Conservation (phyloP, 495 filamentous ascomycete genomes). For the Neohortaea acidophila region DNA sequence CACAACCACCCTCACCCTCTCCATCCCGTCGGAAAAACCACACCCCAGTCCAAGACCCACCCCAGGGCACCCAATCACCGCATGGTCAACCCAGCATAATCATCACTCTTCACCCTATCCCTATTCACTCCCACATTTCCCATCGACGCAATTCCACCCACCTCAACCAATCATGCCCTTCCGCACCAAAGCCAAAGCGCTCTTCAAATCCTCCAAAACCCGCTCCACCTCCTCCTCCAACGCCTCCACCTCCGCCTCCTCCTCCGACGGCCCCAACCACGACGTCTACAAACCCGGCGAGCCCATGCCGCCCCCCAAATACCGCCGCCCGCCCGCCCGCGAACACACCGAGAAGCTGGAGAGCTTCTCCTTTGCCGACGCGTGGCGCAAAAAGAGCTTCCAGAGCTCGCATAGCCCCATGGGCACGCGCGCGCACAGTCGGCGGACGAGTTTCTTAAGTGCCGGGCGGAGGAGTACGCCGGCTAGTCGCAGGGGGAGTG, state of each 20-base stretch:
- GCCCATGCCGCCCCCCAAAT: constrained; percentile 29
- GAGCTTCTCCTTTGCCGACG: constrained; percentile 24
- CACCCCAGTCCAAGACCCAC: no score
- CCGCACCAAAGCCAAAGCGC: constrained; percentile 24
- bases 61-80: no score
- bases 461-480: constrained; percentile 20
- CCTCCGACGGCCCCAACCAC: constrained; percentile 7
- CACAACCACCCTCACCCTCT: no score
- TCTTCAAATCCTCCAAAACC: constrained; percentile 20
- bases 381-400: constrained; percentile 24
- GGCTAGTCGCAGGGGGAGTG: constrained; percentile 4
- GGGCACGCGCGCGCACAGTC: constrained; percentile 23
- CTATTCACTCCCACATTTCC: no score
- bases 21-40: no score
- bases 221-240: constrained; percentile 5
- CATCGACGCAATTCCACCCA: no score
- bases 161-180: constrained; percentile 22
- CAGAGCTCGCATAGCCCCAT: constrained; percentile 26
- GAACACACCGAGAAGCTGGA: constrained; percentile 29
- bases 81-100: no score
- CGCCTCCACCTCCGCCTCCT: constrained; percentile 3
- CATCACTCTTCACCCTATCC: no score
- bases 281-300: constrained; percentile 29
- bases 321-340: constrained; percentile 26
- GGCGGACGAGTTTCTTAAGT: constrained; percentile 20